Evolutionary conservation across 225 moss, liverwort and hornwort species (phyloP), one percentile per base, ranked within the genome.

Genomic region (Marchantia paleacea): DNA sequence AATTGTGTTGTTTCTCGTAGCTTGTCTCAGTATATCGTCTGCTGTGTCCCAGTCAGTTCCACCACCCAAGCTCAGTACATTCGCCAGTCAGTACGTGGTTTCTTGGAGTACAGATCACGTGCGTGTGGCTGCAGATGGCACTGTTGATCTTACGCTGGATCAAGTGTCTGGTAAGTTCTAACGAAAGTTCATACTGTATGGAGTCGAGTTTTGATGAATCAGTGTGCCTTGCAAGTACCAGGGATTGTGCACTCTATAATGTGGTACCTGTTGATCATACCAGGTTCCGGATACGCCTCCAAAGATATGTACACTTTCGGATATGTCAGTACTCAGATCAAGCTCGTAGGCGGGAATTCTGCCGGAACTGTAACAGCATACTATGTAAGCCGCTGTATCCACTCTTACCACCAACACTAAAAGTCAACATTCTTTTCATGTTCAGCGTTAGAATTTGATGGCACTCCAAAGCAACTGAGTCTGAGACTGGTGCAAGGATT

Each of bases 281-380:
- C 84, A 87, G 92, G 81, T 78, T 87, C 85, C 7, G 86, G 79
- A 47, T 92, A 84, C 31, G 71, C 52, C 29, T 87, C 87, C 10
- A 84, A 64, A 26, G 73, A 55, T 28, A 77, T 76, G 47, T 90
- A 85, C 77, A 68, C 84, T 78, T 86, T 87, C 39, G 91, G 91
- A 12, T 87, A 87, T 78, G 52, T 91, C 26, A 86, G 80, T 51
- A 92, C 88, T 69, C 75, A 84, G 10, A 86, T 89, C 84, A 92
- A 88, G 72, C 81, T 89, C 20, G 79, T 79, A 0, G 73, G 80
- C 16, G 88, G 89, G 68, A 87, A 92, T 62, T 88, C 88, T 0
- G 88, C 91, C 25, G 91, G 91, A 80, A 85, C 83, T 0, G 88
- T 84, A 65, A 90, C 84, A 50, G 85, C 87, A 52, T 91, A 71